Evolutionary conservation across 805 yeast species (phyloP), one percentile per base, ranked within the genome.

Genomic region (Hanseniaspora taiwanica): DNA sequence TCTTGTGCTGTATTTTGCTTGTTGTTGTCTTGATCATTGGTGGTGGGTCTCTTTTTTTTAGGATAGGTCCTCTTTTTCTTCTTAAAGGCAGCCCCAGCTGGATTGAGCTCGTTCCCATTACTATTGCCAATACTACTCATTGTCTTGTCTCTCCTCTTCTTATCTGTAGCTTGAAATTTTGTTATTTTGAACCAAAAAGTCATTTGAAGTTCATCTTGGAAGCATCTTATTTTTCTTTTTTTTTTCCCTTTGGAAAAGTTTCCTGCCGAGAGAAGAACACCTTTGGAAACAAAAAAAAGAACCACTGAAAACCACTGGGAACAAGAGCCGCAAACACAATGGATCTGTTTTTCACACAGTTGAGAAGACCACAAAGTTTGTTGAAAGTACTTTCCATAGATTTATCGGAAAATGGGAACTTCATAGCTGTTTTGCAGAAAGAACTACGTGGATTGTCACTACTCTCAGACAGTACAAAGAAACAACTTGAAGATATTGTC

Each of bases 381-480:
- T 46, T 40, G 8, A 40, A 41, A 13, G 45, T 55, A 31, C 48
- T 66, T 27, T 39, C 46, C 5, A 34, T 63, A 5, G 56, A 64
- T 44, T 27, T 63, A 20, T 37, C 44, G 12, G 19, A n/a, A 3
- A 53, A 59, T 40, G 62, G 65, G 2, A 51, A 45, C 16, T 48
- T 45, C 24, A 45, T 68, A 2, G 58, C 68, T 3, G 46, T 56
- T 8, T 46, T 69, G 12, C 72, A 66, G 48, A 53, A 58, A 19
- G 55, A n/a, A n/a, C n/a, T n/a, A n/a, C n/a, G n/a, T n/a, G 51
- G 37, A 40, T 62, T 49, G 47, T 35, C 47, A 44, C 27, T 37
- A 48, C 38, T 14, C 12, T 3, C 27, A 19, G 35, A 8, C 17
- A n/a, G 19, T 14, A 34, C 16, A 27, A 16, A 9, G n/a, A 18